Conservation (phyloP, 1,284 basidiomycete genomes). For the Apiotrichum porosum region DNA sequence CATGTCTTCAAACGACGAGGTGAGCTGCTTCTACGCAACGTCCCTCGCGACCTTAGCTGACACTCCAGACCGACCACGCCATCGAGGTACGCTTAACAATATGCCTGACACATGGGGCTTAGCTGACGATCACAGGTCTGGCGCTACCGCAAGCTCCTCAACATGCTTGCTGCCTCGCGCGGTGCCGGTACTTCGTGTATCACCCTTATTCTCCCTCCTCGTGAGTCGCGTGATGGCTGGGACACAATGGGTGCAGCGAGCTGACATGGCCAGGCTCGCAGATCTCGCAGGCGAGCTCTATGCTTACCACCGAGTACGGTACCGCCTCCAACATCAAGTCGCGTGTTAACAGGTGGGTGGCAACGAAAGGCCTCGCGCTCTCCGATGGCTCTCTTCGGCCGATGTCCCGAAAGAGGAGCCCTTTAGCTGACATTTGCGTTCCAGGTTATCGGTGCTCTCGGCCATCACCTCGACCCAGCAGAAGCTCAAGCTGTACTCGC, state of each 20-base stretch:
- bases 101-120: not conserved
- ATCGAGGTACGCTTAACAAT: constrained; percentile 32
- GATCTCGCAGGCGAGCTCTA: constrained; percentile 86
- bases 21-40: constrained; percentile 4
- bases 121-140: constrained; percentile 48
- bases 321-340: constrained; percentile 99
- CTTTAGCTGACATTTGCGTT: not conserved
- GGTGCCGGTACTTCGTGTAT: constrained; percentile 99
- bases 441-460: constrained; percentile 79
- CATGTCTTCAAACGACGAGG: constrained; percentile 34
- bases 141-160: constrained; percentile 99
- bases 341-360: constrained; percentile 78
- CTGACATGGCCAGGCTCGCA: constrained; percentile 60
- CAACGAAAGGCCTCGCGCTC: too few species aligned
- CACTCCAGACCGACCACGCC: constrained; percentile 40
- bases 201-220: constrained; percentile 91
- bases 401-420: too few species aligned
- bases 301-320: constrained; percentile 98
- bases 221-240: constrained; percentile 49
- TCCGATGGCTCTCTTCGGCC: too few species aligned
- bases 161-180: constrained; percentile 85
- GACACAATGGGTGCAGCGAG: too few species aligned
- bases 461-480: constrained; percentile 99
- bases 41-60: constrained; percentile 1
- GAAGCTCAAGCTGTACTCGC: constrained; percentile 90